Percentiles rank a stretch among this genome's conserved stretches.
Conservation (phyloP, 306 rosid genomes). For the Pueraria montana region DNA sequence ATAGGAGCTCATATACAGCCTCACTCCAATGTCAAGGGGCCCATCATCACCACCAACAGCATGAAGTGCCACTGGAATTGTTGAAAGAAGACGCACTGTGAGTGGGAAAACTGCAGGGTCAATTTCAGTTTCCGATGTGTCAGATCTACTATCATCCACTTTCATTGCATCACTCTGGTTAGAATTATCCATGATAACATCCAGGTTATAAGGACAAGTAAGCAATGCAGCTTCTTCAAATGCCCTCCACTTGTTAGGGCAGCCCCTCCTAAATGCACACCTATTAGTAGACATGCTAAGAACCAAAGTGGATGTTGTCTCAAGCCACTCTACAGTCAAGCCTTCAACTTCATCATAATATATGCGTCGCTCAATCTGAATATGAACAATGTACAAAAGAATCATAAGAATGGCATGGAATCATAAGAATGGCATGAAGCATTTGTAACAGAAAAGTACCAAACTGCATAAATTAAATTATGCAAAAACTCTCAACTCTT, state of each 20-base stretch:
- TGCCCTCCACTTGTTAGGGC: slow-evolving; percentile 70
- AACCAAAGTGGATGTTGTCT: slow-evolving; percentile 83
- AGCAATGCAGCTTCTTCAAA: slow-evolving; percentile 74
- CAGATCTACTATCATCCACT: slow-evolving; percentile 40
- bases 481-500: background rate
- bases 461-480: background rate
- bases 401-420: background rate
- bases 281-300: slow-evolving; percentile 65
- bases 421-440: background rate
- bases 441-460: background rate
- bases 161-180: slow-evolving; percentile 43
- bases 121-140: slow-evolving; percentile 51
- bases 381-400: slow-evolving; percentile 7
- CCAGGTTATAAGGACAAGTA: slow-evolving; percentile 63
- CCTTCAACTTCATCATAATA: slow-evolving; percentile 90
- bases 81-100: slow-evolving; percentile 70
- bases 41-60: slow-evolving; percentile 90
- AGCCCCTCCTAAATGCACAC: slow-evolving; percentile 60
- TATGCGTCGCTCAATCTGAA: slow-evolving; percentile 87
- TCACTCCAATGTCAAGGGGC: slow-evolving; percentile 78
- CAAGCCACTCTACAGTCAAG: slow-evolving; percentile 84
- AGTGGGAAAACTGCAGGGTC: slow-evolving; percentile 76
- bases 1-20: slow-evolving; percentile 86
- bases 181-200: slow-evolving; percentile 38
- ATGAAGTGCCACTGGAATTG: slow-evolving; percentile 84